Evolutionary conservation across 1,139 yeast species (phyloP).

Genomic region (Geotrichum carabidarum): DNA sequence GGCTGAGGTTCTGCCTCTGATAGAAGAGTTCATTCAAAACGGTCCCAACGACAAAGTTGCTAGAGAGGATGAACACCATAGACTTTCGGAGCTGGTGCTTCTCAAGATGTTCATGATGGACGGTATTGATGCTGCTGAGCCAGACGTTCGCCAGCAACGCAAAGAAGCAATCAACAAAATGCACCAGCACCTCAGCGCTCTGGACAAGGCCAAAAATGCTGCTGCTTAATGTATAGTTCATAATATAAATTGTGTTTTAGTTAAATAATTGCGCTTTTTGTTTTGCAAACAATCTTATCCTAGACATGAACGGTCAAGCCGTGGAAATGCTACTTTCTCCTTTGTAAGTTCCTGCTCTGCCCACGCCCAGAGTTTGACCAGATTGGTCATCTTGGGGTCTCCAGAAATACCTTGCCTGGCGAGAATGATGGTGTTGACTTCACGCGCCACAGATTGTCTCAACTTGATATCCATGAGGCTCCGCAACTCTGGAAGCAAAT

Average conservation of each 20-base stretch:
- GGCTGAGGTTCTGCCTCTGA: slow-evolving; percentile 34
- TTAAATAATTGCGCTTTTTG: too few relatives aligned
- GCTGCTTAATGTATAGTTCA: slow-evolving; percentile 17
- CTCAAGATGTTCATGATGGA: slow-evolving; percentile 41
- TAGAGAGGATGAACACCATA: slow-evolving; percentile 36
- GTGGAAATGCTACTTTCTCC: slow-evolving; percentile 29
- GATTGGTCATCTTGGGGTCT: slow-evolving; percentile 36
- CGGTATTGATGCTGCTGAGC: slow-evolving; percentile 38
- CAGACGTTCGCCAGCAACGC: slow-evolving; percentile 33
- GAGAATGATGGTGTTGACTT: slow-evolving; percentile 39
- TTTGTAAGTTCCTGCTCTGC: slow-evolving; percentile 31
- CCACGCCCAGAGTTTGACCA: slow-evolving; percentile 38
- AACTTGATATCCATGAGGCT: slow-evolving; percentile 36
- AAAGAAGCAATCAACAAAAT: slow-evolving; percentile 40
- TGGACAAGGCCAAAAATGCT: slow-evolving; percentile 31
- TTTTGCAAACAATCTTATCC: slow-evolving; percentile 11
- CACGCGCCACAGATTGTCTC: slow-evolving; percentile 36
- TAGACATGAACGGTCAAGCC: slow-evolving; percentile 24
- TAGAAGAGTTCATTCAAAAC: slow-evolving; percentile 34
- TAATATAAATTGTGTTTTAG: neutral
- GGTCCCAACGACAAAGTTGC: slow-evolving; percentile 31
- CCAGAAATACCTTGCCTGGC: slow-evolving; percentile 35
- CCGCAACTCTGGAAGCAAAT: slow-evolving; percentile 31
- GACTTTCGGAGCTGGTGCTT: slow-evolving; percentile 37
- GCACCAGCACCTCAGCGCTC: slow-evolving; percentile 35